Base-by-base conservation (phyloP, 139 green algal species). In the Auxenochlorella pyrenoidosa region DNA sequence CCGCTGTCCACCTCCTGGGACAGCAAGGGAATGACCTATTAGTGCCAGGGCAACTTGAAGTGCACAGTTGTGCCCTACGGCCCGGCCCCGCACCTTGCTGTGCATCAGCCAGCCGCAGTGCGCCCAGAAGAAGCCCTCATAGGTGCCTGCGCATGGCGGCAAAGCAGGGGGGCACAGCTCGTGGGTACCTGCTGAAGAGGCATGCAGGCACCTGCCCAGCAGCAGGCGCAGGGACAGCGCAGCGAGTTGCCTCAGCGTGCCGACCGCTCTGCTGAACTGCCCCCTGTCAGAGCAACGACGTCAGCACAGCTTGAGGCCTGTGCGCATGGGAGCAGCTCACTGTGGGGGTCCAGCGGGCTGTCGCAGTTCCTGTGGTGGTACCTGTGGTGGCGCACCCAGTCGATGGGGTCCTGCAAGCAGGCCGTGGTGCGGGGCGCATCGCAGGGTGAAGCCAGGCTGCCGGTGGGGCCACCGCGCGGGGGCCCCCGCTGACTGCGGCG, bases 71-170 rank as follows among this genome's bases (percentile, higher is more conserved):
- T n/a, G n/a, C n/a, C n/a, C n/a, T n/a, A n/a, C n/a, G n/a, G n/a
- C n/a, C n/a, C 82, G 96, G 87, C 58, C 94, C 81, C 15, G 94
- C 97, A 93, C 93, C 90, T 98, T 88, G 89, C 98, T 95, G 89
- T 99, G 97, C 38, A 99, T 93, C 47, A 99, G 92, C 97, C 97
- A 99, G 47, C 97, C 97, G 89, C 95, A 95, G 93, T 99, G 97
- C 75, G 91, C 94, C 95, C 97, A 98, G 95, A 96, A 99, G 91
- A 99, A 98, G 85, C 97, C 97, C 91, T 99, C 97, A 66, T 99
- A 99, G 16, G 97, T 94, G 18, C 95, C 76, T 82, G 76, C 44
- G 10, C 47, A 54, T n/a, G n/a, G n/a, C n/a, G n/a, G n/a, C 28
- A 51, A 28, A 6, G 24, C 13, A 6, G 8, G 24, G 8, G 24